Base-by-base conservation (phyloP, 2,329 filamentous ascomycete genomes). In the Scedosporium boydii region DNA sequence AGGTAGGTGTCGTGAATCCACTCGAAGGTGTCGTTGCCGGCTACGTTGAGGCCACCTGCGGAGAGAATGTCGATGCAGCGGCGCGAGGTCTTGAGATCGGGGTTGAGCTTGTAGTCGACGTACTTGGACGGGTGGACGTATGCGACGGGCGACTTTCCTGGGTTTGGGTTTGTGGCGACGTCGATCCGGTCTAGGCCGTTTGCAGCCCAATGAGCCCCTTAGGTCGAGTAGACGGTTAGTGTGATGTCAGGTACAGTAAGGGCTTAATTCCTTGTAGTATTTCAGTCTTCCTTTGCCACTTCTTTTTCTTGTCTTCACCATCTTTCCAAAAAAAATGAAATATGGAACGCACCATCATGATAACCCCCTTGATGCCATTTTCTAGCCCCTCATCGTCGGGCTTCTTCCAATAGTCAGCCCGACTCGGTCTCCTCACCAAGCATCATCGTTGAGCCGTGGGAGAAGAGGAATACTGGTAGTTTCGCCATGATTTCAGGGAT, bases 201-300 rank as follows among this genome's bases (percentile, higher is more conserved):
- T 1, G 80, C 78, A 59, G 84, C 86, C 87, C 87, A 89, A 68
- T 89, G 87, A 0, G 87, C 87, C 53, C 86, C 85, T 81, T 82
- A 42, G 9, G 9, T 7, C 16, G 41, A 44, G 16, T 44, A 68
- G 85, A 89, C 0, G 84, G 87, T 71, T 90, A 87, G 75, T 89
- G 86, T n/a, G n/a, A n/a, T n/a, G n/a, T n/a, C n/a, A n/a, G 69
- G 89, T 89, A 87, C 86, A 89, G 68, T 89, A 83, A 66, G 89
- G 89, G 0, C 69, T 76, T 0, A 77, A 67, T 68, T 88, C 85
- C 1, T 71, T 73, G 3, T 71, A 69, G 1, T 79, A 83, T 41
- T 82, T 75, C 71, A 88, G 82, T 7, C 85, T 84, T 1, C 77
- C 76, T n/a, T 9, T 10, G 56, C 87, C 76, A 68, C 81, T 82